Evolutionary conservation across 1,284 basidiomycete species (phyloP), one percentile per base, ranked within the genome.

Genomic region (Ustilago tritici): DNA sequence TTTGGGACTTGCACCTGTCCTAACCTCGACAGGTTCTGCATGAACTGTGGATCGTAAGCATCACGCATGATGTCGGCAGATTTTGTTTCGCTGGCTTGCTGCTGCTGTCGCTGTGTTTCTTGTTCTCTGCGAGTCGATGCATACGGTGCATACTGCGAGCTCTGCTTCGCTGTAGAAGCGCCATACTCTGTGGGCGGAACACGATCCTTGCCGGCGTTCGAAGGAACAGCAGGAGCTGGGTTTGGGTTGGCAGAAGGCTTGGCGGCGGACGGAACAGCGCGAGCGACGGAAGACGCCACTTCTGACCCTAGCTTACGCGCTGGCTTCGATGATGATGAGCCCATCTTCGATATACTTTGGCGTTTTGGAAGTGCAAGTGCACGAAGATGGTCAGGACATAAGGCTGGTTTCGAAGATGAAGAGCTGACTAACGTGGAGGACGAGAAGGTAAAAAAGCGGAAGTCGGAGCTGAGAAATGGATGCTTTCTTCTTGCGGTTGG

Each of bases 311-410:
- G 71, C 66, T 74, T 80, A 36, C 75, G 74, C 0, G 69, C 71
- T n/a, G 78, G 78, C 52, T 80, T 80, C 19, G 78, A 80, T 1
- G 75, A 68, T 23, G 75, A 65, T 12, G 78, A 80, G 10, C 78
- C 78, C 78, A 80, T 80, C 2, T 6, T 31, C 65, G 57, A 15
- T 43, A 15, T 15, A n/a, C 28, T 14, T 15, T 28, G 4, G 28
- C 35, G 40, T 31, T 11, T 19, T 3, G 6, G 10, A 14, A 17
- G 17, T 32, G 36, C 23, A 7, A 35, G 53, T 36, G 49, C 15
- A 32, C 1, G 43, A 41, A 15, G 19, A 35, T 36, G 9, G 40
- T 47, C 5, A 38, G 47, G 40, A 38, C 34, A 54, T 40, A n/a
- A 15, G 23, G 43, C 31, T 40, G 4, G 43, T 2, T 49, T 19